Conservation (phyloP, 2,329 filamentous ascomycete genomes). For the Lachnellula cervina region DNA sequence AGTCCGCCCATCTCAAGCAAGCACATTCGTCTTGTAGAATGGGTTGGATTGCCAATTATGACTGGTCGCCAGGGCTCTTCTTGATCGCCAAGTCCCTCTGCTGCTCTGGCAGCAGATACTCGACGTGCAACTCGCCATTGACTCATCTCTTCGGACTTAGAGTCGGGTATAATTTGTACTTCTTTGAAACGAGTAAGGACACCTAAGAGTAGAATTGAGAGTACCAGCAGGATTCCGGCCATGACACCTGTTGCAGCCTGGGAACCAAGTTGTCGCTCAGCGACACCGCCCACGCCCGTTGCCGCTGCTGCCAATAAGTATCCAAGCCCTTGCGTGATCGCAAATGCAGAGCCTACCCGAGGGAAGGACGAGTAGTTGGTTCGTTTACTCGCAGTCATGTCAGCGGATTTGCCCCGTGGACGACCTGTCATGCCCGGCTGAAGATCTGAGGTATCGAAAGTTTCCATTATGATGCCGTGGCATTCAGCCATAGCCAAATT, state of each 20-base stretch:
- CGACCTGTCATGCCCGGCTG: slow-evolving; percentile 64
- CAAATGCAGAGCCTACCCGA: slow-evolving; percentile 66
- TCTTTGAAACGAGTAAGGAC: slow-evolving; percentile 61
- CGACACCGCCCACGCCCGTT: slow-evolving; percentile 62
- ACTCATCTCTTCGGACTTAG: slow-evolving; percentile 51
- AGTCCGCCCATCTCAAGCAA: slow-evolving; percentile 64
- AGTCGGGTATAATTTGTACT: slow-evolving; percentile 64
- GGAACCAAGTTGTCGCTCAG: slow-evolving; percentile 61
- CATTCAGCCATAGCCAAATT: slow-evolving; percentile 72
- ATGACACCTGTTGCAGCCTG: slow-evolving; percentile 64
- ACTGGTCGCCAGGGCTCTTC: slow-evolving; percentile 59
- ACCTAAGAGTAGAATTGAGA: slow-evolving; percentile 59
- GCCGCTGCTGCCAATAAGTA: slow-evolving; percentile 66
- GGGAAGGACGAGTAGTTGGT: slow-evolving; percentile 76
- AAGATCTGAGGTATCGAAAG: slow-evolving; percentile 74
- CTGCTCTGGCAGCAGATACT: slow-evolving; percentile 39
- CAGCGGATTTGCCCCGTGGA: slow-evolving; percentile 42
- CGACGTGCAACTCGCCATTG: slow-evolving; percentile 46
- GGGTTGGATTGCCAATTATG: slow-evolving; percentile 66
- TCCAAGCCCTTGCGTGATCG: slow-evolving; percentile 62
- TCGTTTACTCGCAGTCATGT: slow-evolving; percentile 41
- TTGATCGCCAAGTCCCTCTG: slow-evolving; percentile 26
- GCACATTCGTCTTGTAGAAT: slow-evolving; percentile 65
- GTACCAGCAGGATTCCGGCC: slow-evolving; percentile 58
- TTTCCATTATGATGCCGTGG: slow-evolving; percentile 73